Evolutionary conservation across 345 rosid genomes (phyloP).

Genomic region (Pugionium dolabratum): DNA sequence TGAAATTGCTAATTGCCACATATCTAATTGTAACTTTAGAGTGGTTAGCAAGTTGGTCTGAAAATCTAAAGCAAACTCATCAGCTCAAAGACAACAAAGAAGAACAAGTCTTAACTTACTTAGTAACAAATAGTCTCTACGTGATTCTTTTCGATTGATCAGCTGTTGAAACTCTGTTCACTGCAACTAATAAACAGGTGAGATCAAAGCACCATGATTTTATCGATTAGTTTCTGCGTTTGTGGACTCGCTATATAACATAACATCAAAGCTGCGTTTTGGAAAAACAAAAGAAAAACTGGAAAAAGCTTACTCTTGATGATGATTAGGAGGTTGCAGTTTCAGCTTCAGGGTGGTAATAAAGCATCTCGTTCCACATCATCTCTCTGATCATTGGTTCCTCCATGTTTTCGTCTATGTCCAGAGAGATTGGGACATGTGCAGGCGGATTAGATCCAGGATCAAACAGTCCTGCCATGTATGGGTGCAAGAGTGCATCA

Average conservation of each 20-base stretch:
- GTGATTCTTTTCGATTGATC: background rate
- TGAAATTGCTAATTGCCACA: too few species aligned
- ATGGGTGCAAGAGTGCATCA: conserved; percentile 83
- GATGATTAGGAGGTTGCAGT: conserved; percentile 35
- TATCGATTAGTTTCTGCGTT: background rate
- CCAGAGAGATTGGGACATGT: conserved; percentile 60
- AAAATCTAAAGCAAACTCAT: too few species aligned
- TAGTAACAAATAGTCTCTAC: too few species aligned
- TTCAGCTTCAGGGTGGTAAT: conserved; percentile 69
- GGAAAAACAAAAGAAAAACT: background rate
- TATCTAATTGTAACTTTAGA: too few species aligned
- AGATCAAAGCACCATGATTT: conserved; percentile 18
- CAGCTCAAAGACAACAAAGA: too few species aligned
- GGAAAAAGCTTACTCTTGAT: conserved; percentile 25
- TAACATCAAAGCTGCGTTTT: conserved; percentile 28
- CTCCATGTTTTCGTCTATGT: conserved; percentile 63
- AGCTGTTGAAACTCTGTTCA: conserved; percentile 32
- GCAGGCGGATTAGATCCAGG: conserved; percentile 67
- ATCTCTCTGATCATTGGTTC: conserved; percentile 63
- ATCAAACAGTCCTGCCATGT: conserved; percentile 64
- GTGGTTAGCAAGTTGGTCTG: too few species aligned
- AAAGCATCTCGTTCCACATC: conserved; percentile 83
- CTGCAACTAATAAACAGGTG: conserved; percentile 21
- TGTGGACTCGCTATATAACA: conserved; percentile 18
- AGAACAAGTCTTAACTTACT: too few species aligned